phyloP scores from a whole-genome alignment of 345 rosid species.

The Lepidium aucheri region DNA sequence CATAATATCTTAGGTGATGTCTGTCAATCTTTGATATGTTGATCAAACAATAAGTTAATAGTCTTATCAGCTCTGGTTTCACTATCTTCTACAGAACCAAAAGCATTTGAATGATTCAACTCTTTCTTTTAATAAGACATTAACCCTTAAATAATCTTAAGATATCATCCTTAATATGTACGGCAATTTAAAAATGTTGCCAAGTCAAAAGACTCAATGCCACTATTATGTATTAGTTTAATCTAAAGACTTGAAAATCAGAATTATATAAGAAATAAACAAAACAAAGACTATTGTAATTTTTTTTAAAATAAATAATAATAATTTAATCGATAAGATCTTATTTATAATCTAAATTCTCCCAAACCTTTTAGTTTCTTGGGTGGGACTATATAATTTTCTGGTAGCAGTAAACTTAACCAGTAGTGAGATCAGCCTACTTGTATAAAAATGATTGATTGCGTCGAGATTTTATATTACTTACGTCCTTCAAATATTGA shows the following conservation, averaged over 20 bases:
- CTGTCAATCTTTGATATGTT: neutral
- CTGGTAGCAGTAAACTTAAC: no score
- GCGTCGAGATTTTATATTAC: no score
- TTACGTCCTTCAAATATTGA: neutral
- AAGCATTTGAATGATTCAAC: neutral
- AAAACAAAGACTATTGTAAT: no score
- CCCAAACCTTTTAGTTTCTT: no score
- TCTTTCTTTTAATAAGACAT: neutral
- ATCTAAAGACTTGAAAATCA: neutral
- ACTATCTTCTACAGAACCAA: neutral
- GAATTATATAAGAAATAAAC: neutral
- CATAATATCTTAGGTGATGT: neutral
- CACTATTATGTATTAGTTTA: neutral
- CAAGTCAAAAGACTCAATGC: conserved; percentile 5
- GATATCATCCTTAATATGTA: neutral
- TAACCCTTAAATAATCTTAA: neutral
- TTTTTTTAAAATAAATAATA: no score
- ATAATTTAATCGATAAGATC: neutral
- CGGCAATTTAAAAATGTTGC: neutral
- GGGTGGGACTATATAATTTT: no score
- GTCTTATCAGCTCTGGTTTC: neutral
- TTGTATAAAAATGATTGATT: no score
- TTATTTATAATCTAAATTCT: no score
- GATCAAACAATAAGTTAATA: conserved; percentile 5
- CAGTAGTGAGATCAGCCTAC: no score